Conservation (phyloP, 768 basidiomycete genomes). For the Naematelia encephala region DNA sequence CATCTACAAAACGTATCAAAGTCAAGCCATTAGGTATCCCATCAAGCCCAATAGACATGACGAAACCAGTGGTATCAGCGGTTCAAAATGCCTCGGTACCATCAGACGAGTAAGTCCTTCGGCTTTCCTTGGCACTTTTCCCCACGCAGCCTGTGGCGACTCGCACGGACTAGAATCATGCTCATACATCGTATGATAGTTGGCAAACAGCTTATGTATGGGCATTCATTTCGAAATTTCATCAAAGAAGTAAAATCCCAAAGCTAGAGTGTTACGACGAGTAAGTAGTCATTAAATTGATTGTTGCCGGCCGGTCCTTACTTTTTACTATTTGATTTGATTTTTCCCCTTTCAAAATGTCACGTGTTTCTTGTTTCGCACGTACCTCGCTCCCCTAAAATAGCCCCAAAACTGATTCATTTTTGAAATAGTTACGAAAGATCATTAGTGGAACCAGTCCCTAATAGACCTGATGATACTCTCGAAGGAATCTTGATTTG, state of each 20-base stretch:
- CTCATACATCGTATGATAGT: conserved; percentile 12
- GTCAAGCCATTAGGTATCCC: background rate
- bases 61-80: background rate
- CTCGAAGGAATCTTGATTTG: conserved; percentile 38
- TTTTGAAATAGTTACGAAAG: conserved; percentile 41
- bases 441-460: conserved; percentile 34
- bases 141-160: background rate
- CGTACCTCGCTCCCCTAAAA: background rate
- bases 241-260: conserved; percentile 16
- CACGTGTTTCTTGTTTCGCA: conserved; percentile 1
- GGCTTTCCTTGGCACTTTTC: background rate
- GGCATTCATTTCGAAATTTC: conserved; percentile 43
- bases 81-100: background rate
- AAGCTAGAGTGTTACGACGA: conserved; percentile 34
- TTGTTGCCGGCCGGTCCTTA: no score
- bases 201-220: conserved; percentile 44
- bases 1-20: background rate
- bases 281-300: no score
- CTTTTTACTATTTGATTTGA: background rate
- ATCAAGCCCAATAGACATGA: background rate
- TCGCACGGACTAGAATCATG: conserved; percentile 1
- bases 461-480: conserved; percentile 42
- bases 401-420: background rate
- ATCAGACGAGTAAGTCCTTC: conserved; percentile 21
- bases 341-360: background rate